These are phyloP conservation scores for Alternaria angustiovoidea DNA, from an alignment of 2,329 filamentous ascomycete genomes.

Conservation along the genomic window DNA sequence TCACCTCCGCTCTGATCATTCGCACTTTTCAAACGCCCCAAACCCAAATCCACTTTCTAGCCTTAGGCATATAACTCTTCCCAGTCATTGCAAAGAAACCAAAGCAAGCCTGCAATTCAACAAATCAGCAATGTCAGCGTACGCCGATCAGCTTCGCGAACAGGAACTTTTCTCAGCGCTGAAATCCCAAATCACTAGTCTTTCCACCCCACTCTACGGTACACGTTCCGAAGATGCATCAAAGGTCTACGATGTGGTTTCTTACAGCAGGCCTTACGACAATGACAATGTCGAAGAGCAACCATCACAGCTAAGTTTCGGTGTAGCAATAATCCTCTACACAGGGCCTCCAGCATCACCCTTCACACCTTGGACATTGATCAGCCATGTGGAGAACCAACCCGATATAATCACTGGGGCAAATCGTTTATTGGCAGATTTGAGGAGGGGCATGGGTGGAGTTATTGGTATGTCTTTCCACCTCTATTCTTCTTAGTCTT, in stretches of 20 bases:
- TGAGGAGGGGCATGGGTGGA: not conserved
- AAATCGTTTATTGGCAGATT: not conserved
- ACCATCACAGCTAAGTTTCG: not conserved
- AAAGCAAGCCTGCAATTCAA: not conserved
- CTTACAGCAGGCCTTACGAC: not conserved
- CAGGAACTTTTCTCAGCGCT: not conserved
- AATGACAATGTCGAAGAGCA: not conserved
- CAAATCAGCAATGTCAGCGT: not conserved
- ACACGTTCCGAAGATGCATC: not conserved
- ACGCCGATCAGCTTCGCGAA: not conserved
- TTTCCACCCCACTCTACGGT: not conserved
- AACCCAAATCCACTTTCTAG: not conserved
- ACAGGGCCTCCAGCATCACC: not conserved
- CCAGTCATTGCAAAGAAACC: not conserved
- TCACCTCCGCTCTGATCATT: not conserved
- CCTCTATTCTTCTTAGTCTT: not conserved
- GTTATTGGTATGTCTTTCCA: not conserved
- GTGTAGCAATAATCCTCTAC: slow-evolving; percentile 3
- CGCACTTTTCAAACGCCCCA: not conserved
- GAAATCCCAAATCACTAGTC: not conserved
- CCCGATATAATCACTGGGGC: not conserved
- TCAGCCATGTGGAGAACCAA: not conserved
- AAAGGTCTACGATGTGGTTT: not conserved
- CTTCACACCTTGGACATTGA: not conserved
- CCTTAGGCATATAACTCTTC: not conserved